Evolutionary conservation across 495 filamentous ascomycete genomes (phyloP), one percentile per base, ranked within the genome.

Genomic region (Penicillium cinerascens): DNA sequence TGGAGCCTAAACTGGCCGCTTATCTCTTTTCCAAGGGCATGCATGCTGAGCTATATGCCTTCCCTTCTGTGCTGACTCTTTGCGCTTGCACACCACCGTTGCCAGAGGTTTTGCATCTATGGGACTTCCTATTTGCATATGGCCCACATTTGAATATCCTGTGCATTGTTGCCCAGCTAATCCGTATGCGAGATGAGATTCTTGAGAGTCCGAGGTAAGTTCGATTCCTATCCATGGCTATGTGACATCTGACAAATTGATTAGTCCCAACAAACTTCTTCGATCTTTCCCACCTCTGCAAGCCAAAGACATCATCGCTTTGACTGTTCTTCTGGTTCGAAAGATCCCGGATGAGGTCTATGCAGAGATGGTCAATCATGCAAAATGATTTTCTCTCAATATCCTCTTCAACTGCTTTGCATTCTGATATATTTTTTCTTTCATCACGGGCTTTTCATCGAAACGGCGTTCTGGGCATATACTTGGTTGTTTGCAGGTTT

Each of bases 121-220:
- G 93, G 93, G 93, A 99, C 67, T 99, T 99, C 59, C 75, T 97
- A 11, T 91, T 99, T 64, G 92, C 93, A 0, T 99, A 96, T 60
- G 93, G 93, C 0, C 80, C 89, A 29, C 95, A 97, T 69, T 64
- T 97, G 42, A 99, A 99, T 59, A 88, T 99, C 44, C 65, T 99
- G 9, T 97, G 95, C 62, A 96, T 99, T 56, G 95, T 97, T 21
- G 91, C 91, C n/a, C 93, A 99, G 69, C 73, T 99, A 43, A 81
- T 95, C 37, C 80, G 93, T 54, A 89, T 96, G 71, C 77, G 91
- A 45, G 90, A 95, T 46, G 82, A 85, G 41, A 83, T 99, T 47
- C 71, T 97, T 54, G 80, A 79, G 35, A 92, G 86, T 56, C 78
- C 85, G 39, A 97, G 88, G 93, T 96, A 76, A 56, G 76, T 76